phyloP scores from a whole-genome alignment of 139 green algal genomes.

The Tetradesmus lagerheimii region DNA sequence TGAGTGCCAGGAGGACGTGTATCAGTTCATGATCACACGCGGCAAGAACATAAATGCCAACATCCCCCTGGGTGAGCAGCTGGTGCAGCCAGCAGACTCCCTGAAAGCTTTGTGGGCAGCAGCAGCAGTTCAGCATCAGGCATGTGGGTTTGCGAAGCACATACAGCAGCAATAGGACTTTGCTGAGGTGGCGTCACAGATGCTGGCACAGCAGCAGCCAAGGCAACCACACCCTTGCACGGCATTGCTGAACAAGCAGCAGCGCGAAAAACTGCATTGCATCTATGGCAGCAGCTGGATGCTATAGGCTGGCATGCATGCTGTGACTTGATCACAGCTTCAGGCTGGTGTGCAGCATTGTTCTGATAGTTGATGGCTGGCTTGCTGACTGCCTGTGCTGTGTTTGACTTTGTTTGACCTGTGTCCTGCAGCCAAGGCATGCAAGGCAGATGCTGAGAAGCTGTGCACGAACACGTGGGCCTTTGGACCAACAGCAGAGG shows the following conservation, averaged over 20 bases:
- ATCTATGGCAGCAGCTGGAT: background rate
- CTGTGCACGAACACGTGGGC: constrained; percentile 69
- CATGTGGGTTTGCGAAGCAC: background rate
- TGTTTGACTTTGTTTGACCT: too few relatives aligned
- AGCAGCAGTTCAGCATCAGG: background rate
- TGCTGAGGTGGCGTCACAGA: background rate
- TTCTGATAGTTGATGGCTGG: background rate
- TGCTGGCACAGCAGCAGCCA: background rate
- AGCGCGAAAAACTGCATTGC: background rate
- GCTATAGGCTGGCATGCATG: background rate
- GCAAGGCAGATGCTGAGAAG: constrained; percentile 78
- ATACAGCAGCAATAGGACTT: background rate
- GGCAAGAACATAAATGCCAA: constrained; percentile 88
- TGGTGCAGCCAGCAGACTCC: too few relatives aligned
- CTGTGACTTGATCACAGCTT: background rate
- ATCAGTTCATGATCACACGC: constrained; percentile 64
- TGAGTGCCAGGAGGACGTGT: constrained; percentile 65
- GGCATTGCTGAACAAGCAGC: background rate
- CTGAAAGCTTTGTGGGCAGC: background rate
- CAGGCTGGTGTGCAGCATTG: too few relatives aligned
- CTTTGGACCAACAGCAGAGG: constrained; percentile 60
- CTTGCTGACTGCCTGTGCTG: background rate
- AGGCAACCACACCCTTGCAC: too few relatives aligned
- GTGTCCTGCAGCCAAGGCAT: constrained; percentile 70
- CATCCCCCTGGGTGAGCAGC: constrained; percentile 72